Percentiles rank a stretch among this genome's conserved stretches.
These are phyloP conservation scores for Daedaleopsis sinensis DNA, from an alignment of 768 basidiomycete species.

Conservation along the genomic window DNA sequence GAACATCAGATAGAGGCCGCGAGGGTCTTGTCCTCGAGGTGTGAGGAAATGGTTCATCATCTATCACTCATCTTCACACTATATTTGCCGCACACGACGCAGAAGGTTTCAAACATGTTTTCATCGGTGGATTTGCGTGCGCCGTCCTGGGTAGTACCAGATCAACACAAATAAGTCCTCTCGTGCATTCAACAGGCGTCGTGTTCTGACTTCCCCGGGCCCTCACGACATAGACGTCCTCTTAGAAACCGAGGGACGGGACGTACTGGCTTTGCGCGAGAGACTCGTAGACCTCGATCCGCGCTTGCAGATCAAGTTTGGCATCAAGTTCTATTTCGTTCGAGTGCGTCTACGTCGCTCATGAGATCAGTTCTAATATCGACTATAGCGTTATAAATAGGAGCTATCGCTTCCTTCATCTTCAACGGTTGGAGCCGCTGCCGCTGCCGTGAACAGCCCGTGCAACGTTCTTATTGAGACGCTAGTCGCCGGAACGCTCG, in stretches of 20 bases:
- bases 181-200: not conserved
- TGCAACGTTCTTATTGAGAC: conserved; percentile 6
- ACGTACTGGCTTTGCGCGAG: not conserved
- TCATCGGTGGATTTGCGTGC: not conserved
- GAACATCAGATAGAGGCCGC: not conserved
- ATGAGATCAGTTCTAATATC: not conserved
- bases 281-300: not conserved
- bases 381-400: not conserved
- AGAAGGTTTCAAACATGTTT: not conserved
- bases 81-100: not conserved
- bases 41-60: not conserved
- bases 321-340: conserved; percentile 1
- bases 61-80: not conserved
- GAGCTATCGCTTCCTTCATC: not conserved
- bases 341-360: not conserved
- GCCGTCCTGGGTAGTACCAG: not conserved
- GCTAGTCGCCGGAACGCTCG: not conserved
- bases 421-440: not conserved
- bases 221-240: conserved; percentile 1
- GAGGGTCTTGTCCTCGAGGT: not conserved
- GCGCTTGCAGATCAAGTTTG: not conserved
- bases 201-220: not conserved
- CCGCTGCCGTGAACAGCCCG: not conserved
- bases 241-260: not conserved
- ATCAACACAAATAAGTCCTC: not conserved